phyloP scores from a whole-genome alignment of 148 eudicot species.

The Nepenthes gracilis region DNA sequence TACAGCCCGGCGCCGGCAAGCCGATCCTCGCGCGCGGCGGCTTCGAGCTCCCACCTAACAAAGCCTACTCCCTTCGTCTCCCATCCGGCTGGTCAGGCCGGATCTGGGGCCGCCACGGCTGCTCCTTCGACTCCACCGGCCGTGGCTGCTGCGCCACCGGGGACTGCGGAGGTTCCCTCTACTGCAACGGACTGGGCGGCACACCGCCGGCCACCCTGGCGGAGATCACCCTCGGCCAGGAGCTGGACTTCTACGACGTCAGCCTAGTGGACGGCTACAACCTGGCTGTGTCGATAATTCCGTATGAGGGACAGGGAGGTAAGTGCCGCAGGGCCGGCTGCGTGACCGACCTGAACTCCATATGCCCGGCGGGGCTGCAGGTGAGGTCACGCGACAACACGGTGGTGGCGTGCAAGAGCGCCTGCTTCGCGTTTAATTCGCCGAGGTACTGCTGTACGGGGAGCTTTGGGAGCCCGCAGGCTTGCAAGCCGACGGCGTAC shows the following conservation, averaged over 20 bases:
- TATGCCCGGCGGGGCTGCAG: slow-evolving; percentile 89
- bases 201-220: slow-evolving; percentile 88
- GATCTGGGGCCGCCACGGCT: slow-evolving; percentile 88
- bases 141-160: slow-evolving; percentile 81
- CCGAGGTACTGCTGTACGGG: slow-evolving; percentile 93
- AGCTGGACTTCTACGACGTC: slow-evolving; percentile 91
- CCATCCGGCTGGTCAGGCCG: slow-evolving; percentile 88
- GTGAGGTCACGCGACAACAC: slow-evolving; percentile 43
- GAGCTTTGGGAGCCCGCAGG: slow-evolving; percentile 57
- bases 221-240: slow-evolving; percentile 67
- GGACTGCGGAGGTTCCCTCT: slow-evolving; percentile 79
- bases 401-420: slow-evolving; percentile 89
- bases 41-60: slow-evolving; percentile 48
- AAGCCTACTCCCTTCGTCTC: slow-evolving; percentile 35
- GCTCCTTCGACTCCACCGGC: slow-evolving; percentile 58
- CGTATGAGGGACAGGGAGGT: slow-evolving; percentile 46
- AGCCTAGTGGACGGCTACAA: slow-evolving; percentile 94
- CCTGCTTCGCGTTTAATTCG: slow-evolving; percentile 83
- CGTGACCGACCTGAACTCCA: slow-evolving; percentile 68
- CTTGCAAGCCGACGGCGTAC: slow-evolving; percentile 91
- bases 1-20: slow-evolving; percentile 68
- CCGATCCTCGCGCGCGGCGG: slow-evolving; percentile 81
- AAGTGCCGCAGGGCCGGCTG: slow-evolving; percentile 77
- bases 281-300: slow-evolving; percentile 60
- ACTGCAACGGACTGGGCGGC: slow-evolving; percentile 82